Evolutionary conservation across 768 basidiomycete genomes (phyloP).

Genomic region (Collybiopsis confluens): DNA sequence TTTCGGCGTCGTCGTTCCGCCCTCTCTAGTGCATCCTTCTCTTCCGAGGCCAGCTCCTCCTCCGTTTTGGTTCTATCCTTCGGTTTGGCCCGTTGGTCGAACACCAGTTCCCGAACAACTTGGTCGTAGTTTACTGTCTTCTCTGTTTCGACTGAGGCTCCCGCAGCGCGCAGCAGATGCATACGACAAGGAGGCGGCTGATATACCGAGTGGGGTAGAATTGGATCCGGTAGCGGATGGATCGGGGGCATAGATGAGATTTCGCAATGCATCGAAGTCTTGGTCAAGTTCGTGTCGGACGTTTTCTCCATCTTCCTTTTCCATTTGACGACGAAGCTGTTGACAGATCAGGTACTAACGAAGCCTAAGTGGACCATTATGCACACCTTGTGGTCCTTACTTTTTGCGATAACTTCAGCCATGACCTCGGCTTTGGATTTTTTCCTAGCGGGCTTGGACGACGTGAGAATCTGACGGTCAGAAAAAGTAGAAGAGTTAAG

Average conservation of each 20-base stretch:
- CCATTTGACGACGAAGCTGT: conserved; percentile 83
- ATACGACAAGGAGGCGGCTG: conserved; percentile 35
- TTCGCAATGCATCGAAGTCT: conserved; percentile 77
- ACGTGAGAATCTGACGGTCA: not conserved
- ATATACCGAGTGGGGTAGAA: not conserved
- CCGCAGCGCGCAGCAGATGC: conserved; percentile 31
- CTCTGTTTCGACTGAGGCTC: conserved; percentile 21
- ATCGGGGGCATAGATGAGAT: conserved; percentile 53
- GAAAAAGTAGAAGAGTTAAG: not conserved
- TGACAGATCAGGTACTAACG: not conserved
- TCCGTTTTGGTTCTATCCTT: conserved; percentile 96
- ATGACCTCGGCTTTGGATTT: conserved; percentile 95
- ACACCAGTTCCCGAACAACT: conserved; percentile 86
- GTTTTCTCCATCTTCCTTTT: conserved; percentile 80
- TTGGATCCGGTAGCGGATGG: conserved; percentile 6
- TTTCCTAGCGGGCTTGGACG: conserved; percentile 67
- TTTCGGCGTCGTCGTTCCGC: conserved; percentile 74
- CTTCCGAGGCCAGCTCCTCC: conserved; percentile 86
- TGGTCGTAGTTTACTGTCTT: conserved; percentile 80
- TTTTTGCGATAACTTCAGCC: conserved; percentile 96
- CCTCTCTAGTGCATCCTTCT: conserved; percentile 80
- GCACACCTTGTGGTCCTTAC: conserved; percentile 88
- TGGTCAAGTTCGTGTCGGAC: conserved; percentile 86
- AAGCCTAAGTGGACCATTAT: conserved; percentile 10
- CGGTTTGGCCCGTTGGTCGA: conserved; percentile 89